Evolutionary conservation across 1,139 yeast species (phyloP), one percentile per base, ranked within the genome.

Genomic region (Trichomonascaceae sp.): DNA sequence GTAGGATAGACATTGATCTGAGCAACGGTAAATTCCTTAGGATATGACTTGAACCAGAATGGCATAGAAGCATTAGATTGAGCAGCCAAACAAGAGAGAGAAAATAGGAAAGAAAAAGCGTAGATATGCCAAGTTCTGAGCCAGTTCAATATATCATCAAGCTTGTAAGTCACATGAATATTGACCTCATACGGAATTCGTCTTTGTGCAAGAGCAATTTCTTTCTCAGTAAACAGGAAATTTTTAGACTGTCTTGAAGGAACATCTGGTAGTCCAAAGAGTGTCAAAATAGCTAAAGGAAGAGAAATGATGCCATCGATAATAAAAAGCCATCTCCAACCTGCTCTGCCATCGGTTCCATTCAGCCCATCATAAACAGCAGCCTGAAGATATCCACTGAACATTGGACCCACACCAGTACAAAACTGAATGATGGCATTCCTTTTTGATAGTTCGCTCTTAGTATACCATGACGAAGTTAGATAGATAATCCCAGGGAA

Each of bases 251-350:
- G 48, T 17, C 63, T 65, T 4, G 62, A 61, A 2, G 93, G 93
- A 43, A 86, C 83, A 50, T 89, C 91, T 1, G 93, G 93, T 58
- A 84, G 72, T 60, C 77, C 61, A 63, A 80, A 79, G 60, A 83
- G 75, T 0, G 90, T 91, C 58, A 81, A 67, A 22, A 84, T 13
- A 13, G 85, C 88, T 52, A 85, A 79, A 3, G 73, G 79, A 32
- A 84, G 63, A 1, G 89, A 81, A 43, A 84, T 74, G 49, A 82
- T 67, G 9, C 85, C 86, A 66, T 85, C 90, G 58, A 85, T 76
- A 56, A 85, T 78, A 63, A 82, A 85, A 69, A 83, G 80, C 89
- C 90, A 85, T 70, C 84, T 77, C 90, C 90, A 85, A 12, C 87
- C 82, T 32, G 71, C 75, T 43, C 81, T 69, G 1, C 87, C 85